Evolutionary conservation across 805 yeast species (phyloP).

Genomic region (Dipodascus albidus): DNA sequence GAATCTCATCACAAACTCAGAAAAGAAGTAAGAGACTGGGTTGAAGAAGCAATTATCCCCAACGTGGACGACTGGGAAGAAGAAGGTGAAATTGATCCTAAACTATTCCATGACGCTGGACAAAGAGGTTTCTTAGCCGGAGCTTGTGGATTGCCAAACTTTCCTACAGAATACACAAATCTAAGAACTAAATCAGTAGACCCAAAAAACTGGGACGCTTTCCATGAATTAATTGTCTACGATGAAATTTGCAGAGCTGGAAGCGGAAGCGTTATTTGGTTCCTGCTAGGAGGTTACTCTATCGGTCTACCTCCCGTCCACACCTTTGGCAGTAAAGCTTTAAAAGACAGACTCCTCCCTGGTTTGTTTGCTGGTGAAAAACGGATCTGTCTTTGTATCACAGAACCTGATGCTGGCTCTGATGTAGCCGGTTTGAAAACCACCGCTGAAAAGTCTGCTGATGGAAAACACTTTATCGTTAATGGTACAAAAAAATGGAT

Average conservation of each 20-base stretch:
- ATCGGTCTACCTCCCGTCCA: slow-evolving; percentile 32
- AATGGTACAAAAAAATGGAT: slow-evolving; percentile 36
- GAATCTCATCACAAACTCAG: slow-evolving; percentile 31
- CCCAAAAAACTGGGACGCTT: slow-evolving; percentile 27
- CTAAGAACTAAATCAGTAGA: slow-evolving; percentile 27
- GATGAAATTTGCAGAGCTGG: slow-evolving; percentile 31
- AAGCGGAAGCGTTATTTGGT: slow-evolving; percentile 32
- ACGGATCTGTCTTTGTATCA: slow-evolving; percentile 31
- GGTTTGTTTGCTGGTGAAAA: slow-evolving; percentile 27
- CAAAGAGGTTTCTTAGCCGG: slow-evolving; percentile 31
- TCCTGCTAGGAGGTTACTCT: slow-evolving; percentile 30
- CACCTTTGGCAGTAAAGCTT: slow-evolving; percentile 23
- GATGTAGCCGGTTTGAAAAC: slow-evolving; percentile 32
- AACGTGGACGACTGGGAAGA: slow-evolving; percentile 34
- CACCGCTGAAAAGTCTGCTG: slow-evolving; percentile 27
- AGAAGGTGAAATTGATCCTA: slow-evolving; percentile 25
- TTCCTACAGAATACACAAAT: slow-evolving; percentile 28
- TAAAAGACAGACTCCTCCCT: slow-evolving; percentile 28
- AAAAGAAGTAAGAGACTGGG: slow-evolving; percentile 29
- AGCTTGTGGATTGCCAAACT: slow-evolving; percentile 25
- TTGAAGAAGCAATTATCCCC: slow-evolving; percentile 28
- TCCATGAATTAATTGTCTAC: slow-evolving; percentile 29
- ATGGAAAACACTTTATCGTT: slow-evolving; percentile 30
- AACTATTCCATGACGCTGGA: slow-evolving; percentile 26
- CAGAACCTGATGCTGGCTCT: slow-evolving; percentile 35